Evolutionary conservation across 31 red algal species (phyloP), one percentile per base, ranked within the genome.

Genomic region (Endocladia muricata): DNA sequence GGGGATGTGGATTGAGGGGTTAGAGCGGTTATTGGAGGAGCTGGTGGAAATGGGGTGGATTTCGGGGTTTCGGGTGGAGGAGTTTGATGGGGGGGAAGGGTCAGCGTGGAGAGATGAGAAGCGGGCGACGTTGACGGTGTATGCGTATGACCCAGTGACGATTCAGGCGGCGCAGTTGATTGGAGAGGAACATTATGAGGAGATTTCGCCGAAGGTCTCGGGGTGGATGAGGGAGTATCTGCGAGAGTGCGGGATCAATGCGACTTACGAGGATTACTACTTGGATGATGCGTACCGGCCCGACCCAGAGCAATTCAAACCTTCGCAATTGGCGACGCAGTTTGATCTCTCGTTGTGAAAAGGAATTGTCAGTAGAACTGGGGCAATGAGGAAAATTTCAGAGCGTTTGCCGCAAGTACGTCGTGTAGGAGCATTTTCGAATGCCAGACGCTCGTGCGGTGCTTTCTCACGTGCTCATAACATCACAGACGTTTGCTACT

Each of bases 261-360:
- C 63, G 7, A 78, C 74, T 55, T 35, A 31, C 47, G 83, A 88
- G 66, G 83, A 88, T 62, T 88, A 88, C 37, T 88, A 88, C 41
- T 41, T 88, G 28, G 83, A 88, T 51, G 74, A 78, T 47, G 29
- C 40, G 7, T 88, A 79, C 36, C 51, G 83, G 43, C 74, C 83
- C 29, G 83, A 88, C 39, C 73, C 83, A 41, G 60, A 49, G 9
- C 42, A 71, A n/a, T 88, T 77, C 66, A 60, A 49, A 32, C 83
- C 83, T 5, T 55, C 83, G 8, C 63, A 70, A 48, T 36, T 88
- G 15, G 83, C 74, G 5, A 88, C 74, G 6, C 83, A 88, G 59
- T 79, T 88, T 71, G 74, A 88, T 60, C 28, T 88, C n/a, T 67
- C 61, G 6, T 29, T 67, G 61, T 67, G 39, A 17, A 4, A 23